Percentiles rank a stretch among this genome's conserved stretches.
Conservation (phyloP, 179 eudicot species). For the Pouteria campechiana region DNA sequence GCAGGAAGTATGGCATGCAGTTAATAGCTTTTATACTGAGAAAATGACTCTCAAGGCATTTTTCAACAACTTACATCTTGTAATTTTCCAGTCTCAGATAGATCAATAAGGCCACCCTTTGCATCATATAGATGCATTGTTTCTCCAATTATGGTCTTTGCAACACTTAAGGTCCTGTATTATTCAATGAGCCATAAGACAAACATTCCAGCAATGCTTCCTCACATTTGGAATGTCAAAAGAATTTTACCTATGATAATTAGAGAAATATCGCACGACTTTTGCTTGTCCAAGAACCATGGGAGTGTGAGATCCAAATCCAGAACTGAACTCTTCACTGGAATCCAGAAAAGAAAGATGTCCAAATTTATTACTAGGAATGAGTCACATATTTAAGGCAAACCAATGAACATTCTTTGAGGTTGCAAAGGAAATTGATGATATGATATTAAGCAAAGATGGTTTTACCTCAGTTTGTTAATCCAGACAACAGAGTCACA, state of each 20-base stretch:
- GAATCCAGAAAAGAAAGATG: slow-evolving; percentile 15
- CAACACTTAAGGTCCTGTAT: slow-evolving; percentile 62
- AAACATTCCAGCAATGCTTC: neutral
- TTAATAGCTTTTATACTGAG: too few relatives aligned
- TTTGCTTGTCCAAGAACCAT: slow-evolving; percentile 79
- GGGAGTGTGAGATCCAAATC: slow-evolving; percentile 97
- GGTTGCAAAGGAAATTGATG: too few relatives aligned
- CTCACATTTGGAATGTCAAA: slow-evolving; percentile 3
- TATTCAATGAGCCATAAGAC: slow-evolving; percentile 6
- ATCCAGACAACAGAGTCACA: slow-evolving; percentile 98
- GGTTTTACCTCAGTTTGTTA: slow-evolving; percentile 83
- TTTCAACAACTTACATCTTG: slow-evolving; percentile 65
- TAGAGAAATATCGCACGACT: slow-evolving; percentile 75
- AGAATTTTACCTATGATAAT: slow-evolving; percentile 54
- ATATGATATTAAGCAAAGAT: neutral
- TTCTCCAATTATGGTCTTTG: slow-evolving; percentile 68
- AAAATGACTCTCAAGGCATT: too few relatives aligned
- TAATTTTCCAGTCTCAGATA: slow-evolving; percentile 51
- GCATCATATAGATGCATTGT: slow-evolving; percentile 57
- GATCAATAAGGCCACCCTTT: slow-evolving; percentile 56
- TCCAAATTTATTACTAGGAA: too few relatives aligned
- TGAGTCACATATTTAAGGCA: too few relatives aligned
- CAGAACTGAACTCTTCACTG: slow-evolving; percentile 92
- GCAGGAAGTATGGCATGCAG: too few relatives aligned
- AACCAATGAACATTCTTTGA: too few relatives aligned